Conservation (phyloP, 2,329 filamentous ascomycete genomes). For the Sordariomycetes sp. region DNA sequence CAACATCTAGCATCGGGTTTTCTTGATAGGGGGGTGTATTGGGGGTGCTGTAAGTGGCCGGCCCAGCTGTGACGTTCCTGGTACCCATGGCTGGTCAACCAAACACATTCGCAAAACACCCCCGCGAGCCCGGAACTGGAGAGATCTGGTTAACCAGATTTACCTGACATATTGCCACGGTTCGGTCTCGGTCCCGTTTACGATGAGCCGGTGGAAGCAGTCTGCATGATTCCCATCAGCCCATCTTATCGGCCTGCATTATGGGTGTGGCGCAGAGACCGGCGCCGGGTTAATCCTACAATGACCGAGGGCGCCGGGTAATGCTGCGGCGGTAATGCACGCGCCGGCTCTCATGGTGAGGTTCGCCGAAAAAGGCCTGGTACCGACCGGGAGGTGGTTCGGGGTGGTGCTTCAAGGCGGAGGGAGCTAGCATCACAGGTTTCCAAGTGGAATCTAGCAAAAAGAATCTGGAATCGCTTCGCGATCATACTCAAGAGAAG, state of each 20-base stretch:
- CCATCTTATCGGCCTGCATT: not conserved
- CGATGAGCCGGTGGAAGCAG: not conserved
- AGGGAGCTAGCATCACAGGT: too few species aligned
- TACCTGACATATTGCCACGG: slow-evolving; percentile 3
- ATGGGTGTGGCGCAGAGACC: not conserved
- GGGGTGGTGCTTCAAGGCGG: too few species aligned
- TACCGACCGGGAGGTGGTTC: too few species aligned
- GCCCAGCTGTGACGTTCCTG: not conserved
- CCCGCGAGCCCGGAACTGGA: too few species aligned
- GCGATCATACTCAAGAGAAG: not conserved
- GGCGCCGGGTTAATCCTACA: not conserved
- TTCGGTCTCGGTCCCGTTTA: not conserved
- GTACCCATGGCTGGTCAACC: not conserved
- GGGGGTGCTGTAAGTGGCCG: not conserved
- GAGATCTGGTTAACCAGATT: not conserved
- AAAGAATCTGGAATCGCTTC: not conserved
- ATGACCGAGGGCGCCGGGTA: not conserved
- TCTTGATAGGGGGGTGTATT: not conserved
- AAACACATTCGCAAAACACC: too few species aligned
- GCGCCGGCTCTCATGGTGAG: not conserved
- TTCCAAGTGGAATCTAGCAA: not conserved
- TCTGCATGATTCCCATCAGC: not conserved
- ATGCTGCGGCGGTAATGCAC: not conserved
- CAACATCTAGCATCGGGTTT: not conserved
- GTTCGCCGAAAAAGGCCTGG: not conserved